Conservation (phyloP, 2,329 filamentous ascomycete species). For the Ceratocystis eucalypticola region DNA sequence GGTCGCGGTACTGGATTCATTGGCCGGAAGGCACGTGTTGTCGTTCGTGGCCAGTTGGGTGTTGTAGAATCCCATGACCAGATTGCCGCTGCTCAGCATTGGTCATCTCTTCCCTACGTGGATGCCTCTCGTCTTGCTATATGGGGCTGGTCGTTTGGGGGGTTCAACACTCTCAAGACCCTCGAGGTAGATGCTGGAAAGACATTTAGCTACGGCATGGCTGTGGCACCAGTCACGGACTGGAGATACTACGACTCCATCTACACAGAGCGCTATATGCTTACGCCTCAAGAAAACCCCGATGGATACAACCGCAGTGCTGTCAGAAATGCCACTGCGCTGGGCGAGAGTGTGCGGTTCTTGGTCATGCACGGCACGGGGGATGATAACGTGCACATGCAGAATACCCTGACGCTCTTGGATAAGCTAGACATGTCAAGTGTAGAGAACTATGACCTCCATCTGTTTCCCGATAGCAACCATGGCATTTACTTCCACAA, state of each 20-base stretch:
- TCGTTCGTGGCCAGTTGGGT: constrained; percentile 72
- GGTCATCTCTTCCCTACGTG: constrained; percentile 68
- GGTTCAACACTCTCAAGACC: constrained; percentile 89
- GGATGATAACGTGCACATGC: constrained; percentile 95
- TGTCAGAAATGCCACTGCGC: constrained; percentile 59
- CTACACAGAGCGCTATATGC: constrained; percentile 96
- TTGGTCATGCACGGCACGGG: constrained; percentile 91
- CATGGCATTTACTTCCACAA: constrained; percentile 93
- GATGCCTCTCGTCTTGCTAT: constrained; percentile 74
- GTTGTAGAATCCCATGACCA: constrained; percentile 79
- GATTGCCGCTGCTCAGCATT: constrained; percentile 76
- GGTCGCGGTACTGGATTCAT: constrained; percentile 84
- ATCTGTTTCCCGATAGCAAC: constrained; percentile 92
- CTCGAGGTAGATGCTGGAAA: constrained; percentile 78
- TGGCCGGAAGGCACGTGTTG: constrained; percentile 69
- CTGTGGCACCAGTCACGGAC: constrained; percentile 95
- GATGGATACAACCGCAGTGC: constrained; percentile 62
- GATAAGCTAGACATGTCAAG: constrained; percentile 71
- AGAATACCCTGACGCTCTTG: constrained; percentile 77
- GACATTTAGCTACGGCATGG: constrained; percentile 95
- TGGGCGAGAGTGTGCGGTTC: constrained; percentile 70
- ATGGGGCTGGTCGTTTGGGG: constrained; percentile 98
- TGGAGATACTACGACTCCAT: constrained; percentile 93
- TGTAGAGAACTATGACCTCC: constrained; percentile 89
- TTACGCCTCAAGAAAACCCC: constrained; percentile 71